Percentiles rank a stretch among this genome's conserved stretches.
Conservation (phyloP, 768 basidiomycete genomes). For the Boletus reticulatus region DNA sequence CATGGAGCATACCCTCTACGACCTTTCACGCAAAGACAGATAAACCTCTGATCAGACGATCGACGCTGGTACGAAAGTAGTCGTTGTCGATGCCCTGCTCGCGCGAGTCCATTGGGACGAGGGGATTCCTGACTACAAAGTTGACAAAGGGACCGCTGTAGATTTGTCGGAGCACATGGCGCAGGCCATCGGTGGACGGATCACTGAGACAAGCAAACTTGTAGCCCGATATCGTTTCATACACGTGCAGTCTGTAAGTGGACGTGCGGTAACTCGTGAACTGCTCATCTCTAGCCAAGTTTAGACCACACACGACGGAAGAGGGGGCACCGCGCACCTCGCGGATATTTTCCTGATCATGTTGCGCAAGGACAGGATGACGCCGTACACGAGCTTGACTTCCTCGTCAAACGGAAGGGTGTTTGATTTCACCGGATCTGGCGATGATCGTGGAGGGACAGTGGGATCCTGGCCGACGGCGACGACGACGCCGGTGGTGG, state of each 20-base stretch:
- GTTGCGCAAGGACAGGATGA: conserved; percentile 85
- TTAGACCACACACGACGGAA: not conserved
- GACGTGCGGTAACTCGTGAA: conserved; percentile 91
- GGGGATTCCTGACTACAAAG: conserved; percentile 90
- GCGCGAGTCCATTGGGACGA: conserved; percentile 78
- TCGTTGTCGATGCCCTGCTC: conserved; percentile 91
- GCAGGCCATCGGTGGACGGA: conserved; percentile 77
- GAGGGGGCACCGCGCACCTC: conserved; percentile 39
- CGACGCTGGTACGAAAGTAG: conserved; percentile 78
- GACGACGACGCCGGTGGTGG: conserved; percentile 65
- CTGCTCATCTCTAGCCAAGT: conserved; percentile 69
- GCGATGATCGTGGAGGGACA: conserved; percentile 20
- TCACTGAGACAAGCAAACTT: conserved; percentile 95
- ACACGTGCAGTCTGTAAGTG: conserved; percentile 89
- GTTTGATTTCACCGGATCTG: conserved; percentile 35
- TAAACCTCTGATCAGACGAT: conserved; percentile 67
- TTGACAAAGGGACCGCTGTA: conserved; percentile 94
- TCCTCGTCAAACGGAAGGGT: conserved; percentile 94
- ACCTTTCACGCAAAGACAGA: conserved; percentile 39
- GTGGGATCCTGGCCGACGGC: conserved; percentile 49
- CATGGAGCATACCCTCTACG: conserved; percentile 20
- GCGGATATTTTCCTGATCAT: conserved; percentile 95
- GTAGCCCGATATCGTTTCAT: conserved; percentile 89
- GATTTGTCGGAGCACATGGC: conserved; percentile 80
- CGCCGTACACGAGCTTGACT: conserved; percentile 95